A percentile compares a stretch with the other conserved stretches of the same genome.
phyloP scores from a whole-genome alignment of 192 early-diverging fungal species.

The Coemansia sp. region DNA sequence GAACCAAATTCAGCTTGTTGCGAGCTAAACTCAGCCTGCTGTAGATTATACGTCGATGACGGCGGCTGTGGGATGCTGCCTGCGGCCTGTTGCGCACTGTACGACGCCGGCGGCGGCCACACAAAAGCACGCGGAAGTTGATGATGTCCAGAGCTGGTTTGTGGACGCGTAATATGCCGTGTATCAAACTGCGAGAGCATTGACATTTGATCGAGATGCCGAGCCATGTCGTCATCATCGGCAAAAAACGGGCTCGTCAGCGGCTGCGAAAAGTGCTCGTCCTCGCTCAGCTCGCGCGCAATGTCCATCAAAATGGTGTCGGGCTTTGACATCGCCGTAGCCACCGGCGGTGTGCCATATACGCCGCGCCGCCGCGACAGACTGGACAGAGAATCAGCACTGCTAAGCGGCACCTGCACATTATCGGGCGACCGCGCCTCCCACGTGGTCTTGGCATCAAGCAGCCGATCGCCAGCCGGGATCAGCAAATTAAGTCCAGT shows the following conservation, averaged over 20 bases:
- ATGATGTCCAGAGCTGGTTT: neutral
- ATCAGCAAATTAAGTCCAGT: conserved; percentile 40
- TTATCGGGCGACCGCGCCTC: conserved; percentile 38
- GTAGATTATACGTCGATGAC: conserved; percentile 26
- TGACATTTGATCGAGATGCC: conserved; percentile 34
- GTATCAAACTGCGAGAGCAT: conserved; percentile 19
- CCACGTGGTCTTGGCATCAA: conserved; percentile 27
- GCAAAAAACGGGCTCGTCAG: conserved; percentile 32
- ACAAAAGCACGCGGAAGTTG: neutral
- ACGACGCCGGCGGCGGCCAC: neutral
- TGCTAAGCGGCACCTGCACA: conserved; percentile 14
- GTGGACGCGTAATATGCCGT: conserved; percentile 23
- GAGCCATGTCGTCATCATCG: conserved; percentile 38
- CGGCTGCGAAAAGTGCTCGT: conserved; percentile 25
- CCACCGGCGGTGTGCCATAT: conserved; percentile 24
- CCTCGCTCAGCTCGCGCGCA: conserved; percentile 51
- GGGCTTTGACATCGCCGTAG: conserved; percentile 7
- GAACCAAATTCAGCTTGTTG: too few species aligned
- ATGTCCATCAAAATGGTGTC: conserved; percentile 45
- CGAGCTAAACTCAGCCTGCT: conserved; percentile 12
- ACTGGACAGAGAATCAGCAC: conserved; percentile 23
- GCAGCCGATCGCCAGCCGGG: conserved; percentile 10
- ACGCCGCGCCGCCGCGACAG: conserved; percentile 35
- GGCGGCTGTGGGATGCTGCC: conserved; percentile 31
- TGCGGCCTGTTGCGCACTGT: too few species aligned